Conservation (phyloP, 495 filamentous ascomycete species). For the Acidomyces sp. region DNA sequence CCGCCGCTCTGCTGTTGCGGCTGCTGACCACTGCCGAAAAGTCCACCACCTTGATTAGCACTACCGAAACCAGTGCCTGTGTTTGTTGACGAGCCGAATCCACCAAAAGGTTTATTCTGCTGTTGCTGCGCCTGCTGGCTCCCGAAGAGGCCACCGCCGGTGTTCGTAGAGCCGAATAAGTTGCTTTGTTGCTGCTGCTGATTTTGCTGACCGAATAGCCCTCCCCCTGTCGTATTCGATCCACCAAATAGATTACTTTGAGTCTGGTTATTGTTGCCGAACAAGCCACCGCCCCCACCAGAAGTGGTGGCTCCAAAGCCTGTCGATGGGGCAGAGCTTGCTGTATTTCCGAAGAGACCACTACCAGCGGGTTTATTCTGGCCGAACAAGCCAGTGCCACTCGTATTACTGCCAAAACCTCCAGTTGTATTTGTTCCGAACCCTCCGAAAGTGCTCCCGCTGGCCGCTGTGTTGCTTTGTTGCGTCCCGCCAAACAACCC, state of each 20-base stretch:
- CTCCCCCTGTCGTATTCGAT: slow-evolving; percentile 26
- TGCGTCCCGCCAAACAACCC: slow-evolving; percentile 27
- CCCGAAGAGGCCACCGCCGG: slow-evolving; percentile 30
- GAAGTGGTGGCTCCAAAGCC: slow-evolving; percentile 11
- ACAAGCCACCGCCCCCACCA: slow-evolving; percentile 27
- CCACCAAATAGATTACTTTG: slow-evolving; percentile 35
- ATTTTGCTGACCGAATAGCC: slow-evolving; percentile 34
- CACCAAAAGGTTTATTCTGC: slow-evolving; percentile 51
- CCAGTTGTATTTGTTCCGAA: slow-evolving; percentile 30
- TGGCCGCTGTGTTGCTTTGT: slow-evolving; percentile 33
- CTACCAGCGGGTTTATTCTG: slow-evolving; percentile 26
- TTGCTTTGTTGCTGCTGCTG: slow-evolving; percentile 29
- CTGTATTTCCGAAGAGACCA: slow-evolving; percentile 20
- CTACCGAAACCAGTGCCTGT: slow-evolving; percentile 21
- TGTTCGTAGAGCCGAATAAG: slow-evolving; percentile 3
- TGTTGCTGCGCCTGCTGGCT: slow-evolving; percentile 32
- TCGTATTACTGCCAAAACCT: slow-evolving; percentile 32
- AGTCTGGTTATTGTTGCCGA: slow-evolving; percentile 10
- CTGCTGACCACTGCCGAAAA: slow-evolving; percentile 35
- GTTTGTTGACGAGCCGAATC: no score
- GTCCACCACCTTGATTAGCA: slow-evolving; percentile 24
- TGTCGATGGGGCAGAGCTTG: slow-evolving; percentile 2
- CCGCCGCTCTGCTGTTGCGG: slow-evolving; percentile 37
- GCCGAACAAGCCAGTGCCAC: slow-evolving; percentile 37
- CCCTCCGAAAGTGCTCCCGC: slow-evolving; percentile 20